Base-by-base conservation (phyloP, 805 yeast species). In the Cyberlindnera mrakii region DNA sequence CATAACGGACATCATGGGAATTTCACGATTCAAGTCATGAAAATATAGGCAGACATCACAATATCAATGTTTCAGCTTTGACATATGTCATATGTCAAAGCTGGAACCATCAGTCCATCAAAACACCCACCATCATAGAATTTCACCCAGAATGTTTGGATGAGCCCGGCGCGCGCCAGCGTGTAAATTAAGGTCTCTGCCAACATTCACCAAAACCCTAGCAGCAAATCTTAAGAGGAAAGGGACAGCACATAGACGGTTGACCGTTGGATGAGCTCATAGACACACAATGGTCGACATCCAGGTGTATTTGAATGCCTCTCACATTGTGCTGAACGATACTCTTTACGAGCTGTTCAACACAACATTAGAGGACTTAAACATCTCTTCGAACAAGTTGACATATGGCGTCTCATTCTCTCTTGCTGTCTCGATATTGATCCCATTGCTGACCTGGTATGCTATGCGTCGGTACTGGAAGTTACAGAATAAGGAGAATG, bases 291-390 rank as follows among this genome's bases (percentile, higher is more conserved):
- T 49, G 48, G 47, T 37, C 19, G 47, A 49, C 41, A 42, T 47
- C 29, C 44, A 51, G 25, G 47, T 54, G 9, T 47, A 54, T 31
- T 41, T 55, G 30, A 50, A 51, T 38, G 49, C 55, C 31, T 49
- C 55, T 1, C 52, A 47, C 23, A 14, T 53, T 15, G 46, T 48
- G 41, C 44, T 57, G 16, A 56, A 57, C 41, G 58, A 49, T 25
- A 57, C 60, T 5, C 31, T 56, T 9, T 41, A 38, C 14, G 58
- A 53, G 16, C 45, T 39, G 20, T 41, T 52, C 44, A 50, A 50
- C 46, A 40, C 39, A n/a, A 51, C 57, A 7, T 20, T 48, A 11
- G 57, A 53, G 35, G 54, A 55, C n/a, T 37, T 49, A 15, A 37
- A 40, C 34, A 9, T 48, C 43, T 9, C 45, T 36, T 13, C 44